These are phyloP conservation scores for Nicotiana undulata DNA, from an alignment of 257 asterid species.

Conservation along the genomic window DNA sequence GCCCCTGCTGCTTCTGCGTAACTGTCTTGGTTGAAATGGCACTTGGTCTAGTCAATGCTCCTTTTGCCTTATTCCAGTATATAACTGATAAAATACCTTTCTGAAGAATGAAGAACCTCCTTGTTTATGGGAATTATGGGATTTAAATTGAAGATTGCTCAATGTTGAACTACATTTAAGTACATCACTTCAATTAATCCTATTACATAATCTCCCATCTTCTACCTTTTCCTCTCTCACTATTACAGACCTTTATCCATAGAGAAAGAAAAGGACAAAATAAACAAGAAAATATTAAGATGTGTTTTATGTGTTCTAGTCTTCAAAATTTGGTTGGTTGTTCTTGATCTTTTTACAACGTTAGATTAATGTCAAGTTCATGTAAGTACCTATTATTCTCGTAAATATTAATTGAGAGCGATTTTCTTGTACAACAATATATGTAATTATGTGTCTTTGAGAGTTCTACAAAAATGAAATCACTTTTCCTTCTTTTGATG, in stretches of 20 bases:
- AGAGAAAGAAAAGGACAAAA: too few relatives aligned
- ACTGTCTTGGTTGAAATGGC: constrained; percentile 14
- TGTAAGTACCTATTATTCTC: too few relatives aligned
- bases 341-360: neutral
- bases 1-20: constrained; percentile 18
- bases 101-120: neutral
- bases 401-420: too few relatives aligned
- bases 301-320: neutral
- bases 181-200: neutral
- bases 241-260: too few relatives aligned
- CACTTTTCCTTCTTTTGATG: too few relatives aligned
- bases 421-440: too few relatives aligned
- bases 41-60: constrained; percentile 22
- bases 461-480: too few relatives aligned
- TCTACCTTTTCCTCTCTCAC: too few relatives aligned
- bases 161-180: neutral
- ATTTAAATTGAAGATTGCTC: neutral
- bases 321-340: neutral
- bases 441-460: too few relatives aligned
- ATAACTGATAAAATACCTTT: constrained; percentile 54
- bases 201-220: neutral
- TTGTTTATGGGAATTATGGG: too few relatives aligned
- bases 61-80: constrained; percentile 52
- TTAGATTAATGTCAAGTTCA: neutral
- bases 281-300: too few relatives aligned